Evolutionary conservation across 805 yeast genomes (phyloP).

Genomic region (Starmerella bombicola): DNA sequence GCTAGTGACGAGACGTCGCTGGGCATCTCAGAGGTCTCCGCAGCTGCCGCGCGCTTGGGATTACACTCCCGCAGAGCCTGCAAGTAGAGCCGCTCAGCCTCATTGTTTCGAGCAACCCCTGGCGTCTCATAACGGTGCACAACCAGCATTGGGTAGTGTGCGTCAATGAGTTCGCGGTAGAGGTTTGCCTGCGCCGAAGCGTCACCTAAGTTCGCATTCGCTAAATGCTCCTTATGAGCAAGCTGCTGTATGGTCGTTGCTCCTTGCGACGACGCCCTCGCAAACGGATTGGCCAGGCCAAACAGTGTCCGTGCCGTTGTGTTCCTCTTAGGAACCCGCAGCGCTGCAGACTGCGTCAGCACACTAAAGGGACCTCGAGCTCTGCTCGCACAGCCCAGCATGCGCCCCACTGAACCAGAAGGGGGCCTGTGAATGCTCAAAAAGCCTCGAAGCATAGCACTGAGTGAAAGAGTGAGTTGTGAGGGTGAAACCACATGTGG

Average conservation of each 20-base stretch:
- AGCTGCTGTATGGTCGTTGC: slow-evolving; percentile 31
- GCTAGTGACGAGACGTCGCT: slow-evolving; percentile 1
- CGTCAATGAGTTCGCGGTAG: slow-evolving; percentile 56
- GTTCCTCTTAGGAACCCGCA: no score
- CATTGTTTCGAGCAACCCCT: slow-evolving; percentile 74
- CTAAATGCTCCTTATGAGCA: slow-evolving; percentile 67
- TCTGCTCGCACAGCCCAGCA: no score
- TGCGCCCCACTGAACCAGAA: no score
- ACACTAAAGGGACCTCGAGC: no score
- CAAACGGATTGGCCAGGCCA: slow-evolving; percentile 8
- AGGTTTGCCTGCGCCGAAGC: slow-evolving; percentile 71
- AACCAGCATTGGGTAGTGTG: slow-evolving; percentile 91
- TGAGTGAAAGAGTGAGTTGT: no score
- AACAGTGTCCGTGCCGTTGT: slow-evolving; percentile 3
- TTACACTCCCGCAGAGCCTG: slow-evolving; percentile 75
- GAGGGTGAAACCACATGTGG: no score
- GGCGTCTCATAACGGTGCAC: slow-evolving; percentile 89
- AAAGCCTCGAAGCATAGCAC: no score
- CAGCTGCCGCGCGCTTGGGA: slow-evolving; percentile 10
- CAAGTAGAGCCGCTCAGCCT: slow-evolving; percentile 64
- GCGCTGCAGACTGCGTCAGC: no score
- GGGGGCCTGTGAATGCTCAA: no score
- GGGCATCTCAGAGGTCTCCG: not conserved
- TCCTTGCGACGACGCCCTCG: slow-evolving; percentile 3
- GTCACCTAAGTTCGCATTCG: slow-evolving; percentile 61